Conservation (phyloP, 139 green algal genomes). For the Haematococcus sp. region DNA sequence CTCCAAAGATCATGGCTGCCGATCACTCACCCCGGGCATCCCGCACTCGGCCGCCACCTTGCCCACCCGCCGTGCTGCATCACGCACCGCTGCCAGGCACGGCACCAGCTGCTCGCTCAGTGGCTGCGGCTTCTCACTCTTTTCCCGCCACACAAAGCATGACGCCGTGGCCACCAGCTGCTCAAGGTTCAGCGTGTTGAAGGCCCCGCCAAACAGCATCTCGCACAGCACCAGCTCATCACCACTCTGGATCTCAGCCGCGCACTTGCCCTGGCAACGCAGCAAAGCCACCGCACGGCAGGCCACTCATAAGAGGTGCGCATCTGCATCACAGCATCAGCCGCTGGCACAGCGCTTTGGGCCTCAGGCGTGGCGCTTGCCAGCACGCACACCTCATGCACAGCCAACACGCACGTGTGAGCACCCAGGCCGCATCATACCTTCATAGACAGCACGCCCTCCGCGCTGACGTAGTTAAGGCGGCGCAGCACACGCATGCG, state of each 20-base stretch:
- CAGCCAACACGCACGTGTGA: too few relatives aligned
- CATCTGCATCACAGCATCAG: too few relatives aligned
- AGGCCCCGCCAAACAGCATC: slow-evolving; percentile 73
- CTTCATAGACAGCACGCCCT: slow-evolving; percentile 68
- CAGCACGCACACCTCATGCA: too few relatives aligned
- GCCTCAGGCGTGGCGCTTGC: too few relatives aligned
- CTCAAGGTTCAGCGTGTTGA: slow-evolving; percentile 54
- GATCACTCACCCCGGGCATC: slow-evolving; percentile 33
- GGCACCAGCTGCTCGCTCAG: slow-evolving; percentile 56
- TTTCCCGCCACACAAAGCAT: slow-evolving; percentile 78
- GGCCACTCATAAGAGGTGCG: too few relatives aligned
- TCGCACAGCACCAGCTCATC: slow-evolving; percentile 81
- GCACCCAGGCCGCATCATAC: background rate
- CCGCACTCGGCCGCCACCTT: slow-evolving; percentile 50
- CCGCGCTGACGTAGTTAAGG: slow-evolving; percentile 53
- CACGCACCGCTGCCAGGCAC: slow-evolving; percentile 41
- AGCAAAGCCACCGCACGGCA: too few relatives aligned
- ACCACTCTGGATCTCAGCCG: slow-evolving; percentile 33
- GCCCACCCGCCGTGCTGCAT: slow-evolving; percentile 55
- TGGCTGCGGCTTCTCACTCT: slow-evolving; percentile 30
- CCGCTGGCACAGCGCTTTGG: too few relatives aligned
- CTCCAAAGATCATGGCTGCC: too few relatives aligned
- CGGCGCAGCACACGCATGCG: slow-evolving; percentile 60
- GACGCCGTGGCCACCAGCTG: slow-evolving; percentile 60
- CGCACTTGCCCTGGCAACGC: background rate